Base-by-base conservation (phyloP, 495 filamentous ascomycete species). In the Penicillium crystallinum region DNA sequence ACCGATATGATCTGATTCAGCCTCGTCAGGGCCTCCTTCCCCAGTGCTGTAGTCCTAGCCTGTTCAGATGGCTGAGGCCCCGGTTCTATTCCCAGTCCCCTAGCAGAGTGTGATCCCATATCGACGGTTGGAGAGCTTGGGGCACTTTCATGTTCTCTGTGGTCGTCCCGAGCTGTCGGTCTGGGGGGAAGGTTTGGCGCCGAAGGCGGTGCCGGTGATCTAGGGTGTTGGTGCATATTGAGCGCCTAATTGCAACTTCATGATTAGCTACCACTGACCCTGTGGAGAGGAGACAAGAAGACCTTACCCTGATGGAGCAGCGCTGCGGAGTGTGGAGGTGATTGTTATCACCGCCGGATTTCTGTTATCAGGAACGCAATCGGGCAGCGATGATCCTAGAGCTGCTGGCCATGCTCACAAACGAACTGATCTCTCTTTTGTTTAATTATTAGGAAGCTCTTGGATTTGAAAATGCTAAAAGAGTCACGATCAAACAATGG, bases 1-100 rank as follows among this genome's bases (percentile, higher is more conserved):
- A 93, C 91, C 79, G 91, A 87, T 57, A 96, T 85, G 56, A 96
- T 89, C 75, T 96, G 91, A 62, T 89, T 90, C 54, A 95, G 73
- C 66, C 90, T 92, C 61, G 78, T 78, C 61, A 88, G 65, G 15
- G 81, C 79, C 47, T 89, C 87, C 61, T 74, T 78, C 5, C 60
- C 64, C 19, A 68, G 72, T 14, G 63, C 66, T 4, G 62, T 30
- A 49, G 50, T 66, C 39, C 63, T 67, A 12, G 64, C 66, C 75
- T 55, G 76, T 57, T 59, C 76, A 57, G 65, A 44, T 15, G 71
- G 62, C 29, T 78, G 74, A 40, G 68, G 54, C 18, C 71, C 75
- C 23, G 72, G 63, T 42, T 77, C 75, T 46, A 65, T 75, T 56
- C 62, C 69, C 31, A 63, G 55, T 35, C 64, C 74, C 68, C 67